phyloP scores from a whole-genome alignment of 2,329 filamentous ascomycete genomes.

The Penicillium janthinellum region DNA sequence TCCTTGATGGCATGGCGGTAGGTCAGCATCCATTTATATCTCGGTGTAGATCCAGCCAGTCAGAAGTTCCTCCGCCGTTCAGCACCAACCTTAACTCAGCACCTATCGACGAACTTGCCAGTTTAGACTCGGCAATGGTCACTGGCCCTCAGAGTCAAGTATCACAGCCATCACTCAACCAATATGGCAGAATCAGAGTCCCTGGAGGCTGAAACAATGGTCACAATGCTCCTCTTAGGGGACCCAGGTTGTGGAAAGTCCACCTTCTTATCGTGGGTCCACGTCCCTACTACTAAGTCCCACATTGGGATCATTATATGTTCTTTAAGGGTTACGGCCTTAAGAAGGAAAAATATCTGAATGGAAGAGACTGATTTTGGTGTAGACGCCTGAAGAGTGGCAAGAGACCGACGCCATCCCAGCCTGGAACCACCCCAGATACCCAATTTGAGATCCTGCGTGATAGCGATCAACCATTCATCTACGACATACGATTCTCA shows the following conservation, averaged over 20 bases:
- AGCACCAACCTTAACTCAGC: slow-evolving; percentile 1
- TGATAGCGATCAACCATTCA: slow-evolving; percentile 60
- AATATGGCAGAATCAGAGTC: slow-evolving; percentile 12
- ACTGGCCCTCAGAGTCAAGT: not conserved
- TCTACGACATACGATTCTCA: slow-evolving; percentile 61
- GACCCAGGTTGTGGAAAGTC: slow-evolving; percentile 64
- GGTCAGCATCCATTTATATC: slow-evolving; percentile 5
- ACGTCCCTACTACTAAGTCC: not conserved
- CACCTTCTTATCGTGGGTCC: slow-evolving; percentile 62
- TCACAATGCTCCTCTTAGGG: slow-evolving; percentile 57
- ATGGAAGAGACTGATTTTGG: not conserved
- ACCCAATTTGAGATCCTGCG: slow-evolving; percentile 48
- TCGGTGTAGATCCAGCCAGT: not conserved
- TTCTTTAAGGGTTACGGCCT: not conserved
- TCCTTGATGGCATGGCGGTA: not conserved
- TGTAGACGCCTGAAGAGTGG: slow-evolving; percentile 26
- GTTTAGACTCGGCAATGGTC: not conserved
- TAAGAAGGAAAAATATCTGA: not conserved
- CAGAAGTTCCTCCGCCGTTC: not conserved
- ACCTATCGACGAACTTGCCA: not conserved
- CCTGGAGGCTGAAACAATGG: slow-evolving; percentile 22
- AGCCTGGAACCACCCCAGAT: slow-evolving; percentile 33
- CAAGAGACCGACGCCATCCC: slow-evolving; percentile 6
- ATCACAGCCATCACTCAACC: not conserved
- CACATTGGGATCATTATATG: not conserved